Evolutionary conservation across 2,329 filamentous ascomycete genomes (phyloP), one percentile per base, ranked within the genome.

Genomic region (Furcasterigmium sp.): DNA sequence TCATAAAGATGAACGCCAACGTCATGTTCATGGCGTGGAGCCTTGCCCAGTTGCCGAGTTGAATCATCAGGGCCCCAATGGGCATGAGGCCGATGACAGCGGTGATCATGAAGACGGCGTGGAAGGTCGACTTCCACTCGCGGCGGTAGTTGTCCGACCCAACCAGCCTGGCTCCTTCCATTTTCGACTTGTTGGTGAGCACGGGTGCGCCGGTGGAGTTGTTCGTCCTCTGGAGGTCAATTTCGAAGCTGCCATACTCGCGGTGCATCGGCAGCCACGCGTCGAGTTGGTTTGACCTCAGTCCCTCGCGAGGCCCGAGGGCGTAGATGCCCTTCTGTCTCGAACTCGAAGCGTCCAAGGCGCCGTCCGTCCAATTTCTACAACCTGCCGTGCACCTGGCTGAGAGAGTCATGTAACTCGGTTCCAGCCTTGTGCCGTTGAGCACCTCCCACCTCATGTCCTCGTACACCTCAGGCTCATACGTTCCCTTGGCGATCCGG

Each of bases 11-110:
- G 18, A 74, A 54, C 11, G 72, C 78, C 18, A 77, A 48, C 1
- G 56, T 56, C 60, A 84, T 79, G 45, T 73, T 72, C 17, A 72
- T 50, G 29, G 66, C 75, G 56, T 84, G 80, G 67, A 72, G 75
- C 46, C 67, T 70, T 2, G 75, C 70, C 57, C 67, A 72, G 25
- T 69, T 66, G 9, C 75, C 65, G 3, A 79, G 55, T 2, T 76
- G 63, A 37, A 83, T 56, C 20, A 81, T 59, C 19, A 81, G 51
- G 11, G 76, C 64, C 2, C 80, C 80, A 9, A 76, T 48, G 1
- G 80, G 80, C 55, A 80, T 72, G 37, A 82, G 51, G 14, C 73
- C 67, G 3, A 80, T 62, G 45, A 82, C 75, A 11, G 66, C 65
- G 10, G 78, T 56, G 30, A 78, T 62, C 80, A 84, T 84, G 37